Conservation (phyloP, 2,329 filamentous ascomycete genomes). For the Fusarium sp. region DNA sequence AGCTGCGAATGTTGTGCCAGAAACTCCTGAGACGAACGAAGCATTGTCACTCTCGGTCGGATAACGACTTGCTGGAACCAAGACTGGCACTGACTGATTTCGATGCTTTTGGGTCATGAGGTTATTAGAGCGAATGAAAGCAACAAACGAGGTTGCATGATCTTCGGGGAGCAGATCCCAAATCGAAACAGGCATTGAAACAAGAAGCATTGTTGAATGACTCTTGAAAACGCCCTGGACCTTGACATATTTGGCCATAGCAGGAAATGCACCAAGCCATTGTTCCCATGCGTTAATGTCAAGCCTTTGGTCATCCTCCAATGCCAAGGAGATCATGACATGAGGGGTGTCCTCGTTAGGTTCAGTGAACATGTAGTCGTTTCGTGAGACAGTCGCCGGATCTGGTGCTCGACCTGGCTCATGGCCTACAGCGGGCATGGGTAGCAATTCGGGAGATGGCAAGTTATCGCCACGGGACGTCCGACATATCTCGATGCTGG, state of each 20-base stretch:
- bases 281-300: constrained; percentile 69
- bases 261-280: constrained; percentile 66
- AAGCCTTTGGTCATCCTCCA: constrained; percentile 67
- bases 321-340: constrained; percentile 69
- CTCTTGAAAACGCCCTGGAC: constrained; percentile 71
- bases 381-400: constrained; percentile 34
- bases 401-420: constrained; percentile 46
- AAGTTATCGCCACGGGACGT: constrained; percentile 43
- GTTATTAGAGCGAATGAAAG: constrained; percentile 69
- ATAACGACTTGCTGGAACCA: constrained; percentile 40
- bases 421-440: constrained; percentile 29
- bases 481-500: constrained; percentile 66
- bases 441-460: constrained; percentile 37
- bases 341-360: constrained; percentile 68
- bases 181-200: constrained; percentile 68
- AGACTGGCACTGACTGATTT: constrained; percentile 36
- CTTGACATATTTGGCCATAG: constrained; percentile 69
- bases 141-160: constrained; percentile 66
- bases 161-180: constrained; percentile 70
- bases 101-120: constrained; percentile 52
- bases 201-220: constrained; percentile 66
- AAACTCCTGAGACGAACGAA: constrained; percentile 49
- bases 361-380: constrained; percentile 51
- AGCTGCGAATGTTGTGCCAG: constrained; percentile 50
- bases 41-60: constrained; percentile 43